A percentile compares a stretch with the other conserved stretches of the same genome.
Evolutionary conservation across 495 filamentous ascomycete species (phyloP).

Genomic region (Podospora sp.): DNA sequence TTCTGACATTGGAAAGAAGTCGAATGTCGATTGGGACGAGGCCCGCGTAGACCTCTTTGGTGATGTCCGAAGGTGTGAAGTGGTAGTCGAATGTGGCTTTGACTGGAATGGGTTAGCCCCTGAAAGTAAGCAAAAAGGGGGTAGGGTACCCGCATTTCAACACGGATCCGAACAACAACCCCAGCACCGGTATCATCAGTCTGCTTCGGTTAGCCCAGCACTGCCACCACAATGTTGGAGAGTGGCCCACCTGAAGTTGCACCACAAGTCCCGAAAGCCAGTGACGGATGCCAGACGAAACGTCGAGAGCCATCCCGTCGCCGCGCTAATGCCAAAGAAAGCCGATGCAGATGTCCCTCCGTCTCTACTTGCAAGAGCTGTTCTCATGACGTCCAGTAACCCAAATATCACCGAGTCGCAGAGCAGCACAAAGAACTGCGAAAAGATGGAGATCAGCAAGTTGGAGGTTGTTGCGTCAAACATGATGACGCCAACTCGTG

Average conservation of each 20-base stretch:
- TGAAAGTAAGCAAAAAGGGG: not conserved
- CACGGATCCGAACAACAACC: conserved; percentile 15
- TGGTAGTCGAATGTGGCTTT: conserved; percentile 20
- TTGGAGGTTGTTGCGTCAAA: conserved; percentile 15
- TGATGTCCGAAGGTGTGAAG: conserved; percentile 2
- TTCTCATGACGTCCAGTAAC: conserved; percentile 10
- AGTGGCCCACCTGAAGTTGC: conserved; percentile 7
- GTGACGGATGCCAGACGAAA: conserved; percentile 10
- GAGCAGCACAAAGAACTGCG: conserved; percentile 13
- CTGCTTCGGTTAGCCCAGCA: conserved; percentile 1
- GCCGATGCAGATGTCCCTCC: conserved; percentile 14
- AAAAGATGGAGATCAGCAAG: conserved; percentile 15
- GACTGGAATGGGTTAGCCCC: conserved; percentile 8
- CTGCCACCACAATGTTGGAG: not conserved
- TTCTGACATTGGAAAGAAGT: conserved; percentile 1
- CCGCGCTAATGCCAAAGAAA: conserved; percentile 17
- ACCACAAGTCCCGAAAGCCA: conserved; percentile 12
- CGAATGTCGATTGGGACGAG: conserved; percentile 15
- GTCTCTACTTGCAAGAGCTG: conserved; percentile 10
- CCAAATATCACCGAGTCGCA: conserved; percentile 11
- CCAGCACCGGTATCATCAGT: conserved; percentile 11
- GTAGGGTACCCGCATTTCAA: conserved; percentile 11
- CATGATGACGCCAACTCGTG: conserved; percentile 10
- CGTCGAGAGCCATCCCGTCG: conserved; percentile 9
- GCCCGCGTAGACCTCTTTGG: conserved; percentile 12